Evolutionary conservation across 169 alveolate species (phyloP), one percentile per base, ranked within the genome.

Genomic region (Cryptosporidium felis): DNA sequence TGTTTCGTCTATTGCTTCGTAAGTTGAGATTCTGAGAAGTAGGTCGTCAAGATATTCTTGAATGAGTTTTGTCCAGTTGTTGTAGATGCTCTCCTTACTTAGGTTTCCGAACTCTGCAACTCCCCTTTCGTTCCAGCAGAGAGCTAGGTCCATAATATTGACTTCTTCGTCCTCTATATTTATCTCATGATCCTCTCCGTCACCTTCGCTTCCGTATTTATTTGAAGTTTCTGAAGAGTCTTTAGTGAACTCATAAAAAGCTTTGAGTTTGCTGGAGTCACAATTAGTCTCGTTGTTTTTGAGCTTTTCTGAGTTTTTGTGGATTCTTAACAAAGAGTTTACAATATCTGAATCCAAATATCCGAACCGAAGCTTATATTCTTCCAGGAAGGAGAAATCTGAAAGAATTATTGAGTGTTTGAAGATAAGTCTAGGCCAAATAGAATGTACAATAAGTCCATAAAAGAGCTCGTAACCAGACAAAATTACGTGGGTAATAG

Each of bases 401-500:
- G 32, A 26, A n/a, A 51, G 28, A 38, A 74, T 74, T 4, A 74
- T 53, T 16, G 85, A 49, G n/a, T 74, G 51, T 10, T 38, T 74
- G 9, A 74, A 74, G 18, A 74, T 6, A 36, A 74, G 51, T 21
- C 85, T 49, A 12, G 85, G 74, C 85, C 85, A 74, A 0, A 74
- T 30, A 53, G 85, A 51, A 21, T 53, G 67, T 53, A 74, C 85
- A 6, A 74, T 36, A n/a, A 67, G 74, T 18, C 85, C 85, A 56
- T 51, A 74, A 28, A 74, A 38, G 10, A 36, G 2, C 26, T 74
- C 85, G 32, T 74, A 74, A 1, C 74, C 67, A 16, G 46, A 40
- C 41, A 74, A 41, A 28, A 74, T 74, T 5, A 74, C 59, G 5
- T 14, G 14, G 36, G 56, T 23, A 40, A 74, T 51, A 3, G 53